Evolutionary conservation across 176 grass and related monocot species (phyloP), one percentile per base, ranked within the genome.

Genomic region (Chloris gayana): DNA sequence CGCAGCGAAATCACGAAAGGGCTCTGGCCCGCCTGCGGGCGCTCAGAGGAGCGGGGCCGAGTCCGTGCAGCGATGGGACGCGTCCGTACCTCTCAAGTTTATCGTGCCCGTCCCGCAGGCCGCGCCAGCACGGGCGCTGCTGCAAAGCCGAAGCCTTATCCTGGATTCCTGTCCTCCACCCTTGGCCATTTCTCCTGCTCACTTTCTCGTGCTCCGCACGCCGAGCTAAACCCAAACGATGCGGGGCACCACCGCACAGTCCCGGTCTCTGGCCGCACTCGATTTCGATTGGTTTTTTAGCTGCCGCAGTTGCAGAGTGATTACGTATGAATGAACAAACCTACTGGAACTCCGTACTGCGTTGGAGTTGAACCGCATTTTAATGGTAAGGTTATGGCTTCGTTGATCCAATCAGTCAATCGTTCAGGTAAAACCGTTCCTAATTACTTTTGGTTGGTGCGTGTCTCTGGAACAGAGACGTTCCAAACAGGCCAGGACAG

Each of bases 1-100:
- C 68, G 41, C 69, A 73, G 29, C 27, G 70, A 54, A 54, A 73
- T 53, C 45, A 74, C 58, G 50, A 29, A 14, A 0, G 65, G 60
- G 14, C 0, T 0, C 2, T 22, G 8, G 37, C 10, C 9, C 65
- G 19, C 71, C 9, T 12, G 46, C 45, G 24, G 1, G 9, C 2
- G 51, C 64, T 35, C 39, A 53, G 54, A 53, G 12, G 2, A 62
- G 35, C 4, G 77, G 69, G 62, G 37, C 77, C 84, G 69, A 7
- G 14, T 69, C 84, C 77, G 77, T 81, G 85, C 85, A 81, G 15
- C 32, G 78, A 81, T 35, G 77, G 47, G 84, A 68, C 77, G 37
- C 47, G 18, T 75, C 72, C 72, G 85, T 75, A 81, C 77, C 49
- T 12, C 25, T 22, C 62, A 30, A 61, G 62, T 38, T 57, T 56